phyloP scores from a whole-genome alignment of 306 rosid species.

The Gillenia trifoliata region DNA sequence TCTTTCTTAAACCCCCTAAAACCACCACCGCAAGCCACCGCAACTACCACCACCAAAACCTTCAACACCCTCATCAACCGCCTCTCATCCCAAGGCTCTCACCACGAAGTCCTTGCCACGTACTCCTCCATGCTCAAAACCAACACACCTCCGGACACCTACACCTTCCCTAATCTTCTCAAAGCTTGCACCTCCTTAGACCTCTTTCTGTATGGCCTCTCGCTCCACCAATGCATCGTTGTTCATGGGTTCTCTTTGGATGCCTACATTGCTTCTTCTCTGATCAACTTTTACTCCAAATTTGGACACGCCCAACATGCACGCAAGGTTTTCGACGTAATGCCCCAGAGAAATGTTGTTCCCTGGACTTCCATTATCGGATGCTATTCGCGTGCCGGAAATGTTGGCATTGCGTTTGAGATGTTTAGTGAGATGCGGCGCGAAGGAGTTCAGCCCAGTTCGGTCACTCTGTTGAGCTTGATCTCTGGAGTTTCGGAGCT shows the following conservation, averaged over 20 bases:
- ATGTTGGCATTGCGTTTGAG: slow-evolving; percentile 30
- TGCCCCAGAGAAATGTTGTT: slow-evolving; percentile 64
- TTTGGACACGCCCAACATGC: slow-evolving; percentile 36
- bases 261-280: slow-evolving; percentile 53
- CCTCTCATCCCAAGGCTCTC: slow-evolving; percentile 53
- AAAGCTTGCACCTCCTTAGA: slow-evolving; percentile 62
- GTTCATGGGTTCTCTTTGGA: slow-evolving; percentile 50
- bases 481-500: slow-evolving; percentile 44
- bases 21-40: slow-evolving; percentile 13
- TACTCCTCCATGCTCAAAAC: slow-evolving; percentile 50
- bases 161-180: slow-evolving; percentile 64
- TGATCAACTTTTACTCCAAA: slow-evolving; percentile 52
- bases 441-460: slow-evolving; percentile 48
- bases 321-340: slow-evolving; percentile 49
- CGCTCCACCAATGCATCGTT: slow-evolving; percentile 46
- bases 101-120: slow-evolving; percentile 44
- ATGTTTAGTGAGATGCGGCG: slow-evolving; percentile 46
- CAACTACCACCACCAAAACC: slow-evolving; percentile 29
- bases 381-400: slow-evolving; percentile 42
- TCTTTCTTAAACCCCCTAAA: slow-evolving; percentile 20
- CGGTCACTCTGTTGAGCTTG: slow-evolving; percentile 58
- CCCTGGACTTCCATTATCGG: slow-evolving; percentile 86
- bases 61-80: slow-evolving; percentile 55
- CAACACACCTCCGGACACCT: slow-evolving; percentile 52
- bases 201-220: slow-evolving; percentile 35